phyloP scores from a whole-genome alignment of 208 protist genomes.

The Trypanosoma avium region DNA sequence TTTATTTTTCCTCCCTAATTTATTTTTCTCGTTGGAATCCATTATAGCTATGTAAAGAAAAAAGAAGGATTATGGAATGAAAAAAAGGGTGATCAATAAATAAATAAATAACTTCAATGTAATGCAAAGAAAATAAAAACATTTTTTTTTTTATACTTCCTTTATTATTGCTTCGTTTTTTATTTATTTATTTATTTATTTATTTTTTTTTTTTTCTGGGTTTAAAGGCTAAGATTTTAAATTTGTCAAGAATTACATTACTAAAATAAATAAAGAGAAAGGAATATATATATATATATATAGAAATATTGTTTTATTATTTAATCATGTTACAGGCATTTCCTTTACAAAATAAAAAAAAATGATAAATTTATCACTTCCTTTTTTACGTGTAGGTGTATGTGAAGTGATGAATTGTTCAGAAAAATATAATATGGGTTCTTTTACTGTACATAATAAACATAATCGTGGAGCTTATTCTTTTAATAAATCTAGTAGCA shows the following conservation, averaged over 20 bases:
- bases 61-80: no score
- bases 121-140: background rate
- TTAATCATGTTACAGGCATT: constrained; percentile 45
- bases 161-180: background rate
- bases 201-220: background rate
- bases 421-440: constrained; percentile 49
- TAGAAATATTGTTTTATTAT: constrained; percentile 1
- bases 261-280: background rate
- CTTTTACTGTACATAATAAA: constrained; percentile 66
- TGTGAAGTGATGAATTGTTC: constrained; percentile 83
- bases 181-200: background rate
- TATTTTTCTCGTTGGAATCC: no score
- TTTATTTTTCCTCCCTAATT: background rate
- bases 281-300: constrained; percentile 19
- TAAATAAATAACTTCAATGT: no score
- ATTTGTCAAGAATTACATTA: background rate
- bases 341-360: constrained; percentile 79
- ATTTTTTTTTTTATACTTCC: background rate
- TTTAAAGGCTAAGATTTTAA: no score
- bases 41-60: no score
- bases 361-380: constrained; percentile 58
- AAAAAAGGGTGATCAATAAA: no score
- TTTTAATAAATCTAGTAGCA: background rate
- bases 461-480: constrained; percentile 48
- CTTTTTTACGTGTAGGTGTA: constrained; percentile 64